Evolutionary conservation across 371 early-diverging fungal species (phyloP).

Genomic region (Circinella umbellata): DNA sequence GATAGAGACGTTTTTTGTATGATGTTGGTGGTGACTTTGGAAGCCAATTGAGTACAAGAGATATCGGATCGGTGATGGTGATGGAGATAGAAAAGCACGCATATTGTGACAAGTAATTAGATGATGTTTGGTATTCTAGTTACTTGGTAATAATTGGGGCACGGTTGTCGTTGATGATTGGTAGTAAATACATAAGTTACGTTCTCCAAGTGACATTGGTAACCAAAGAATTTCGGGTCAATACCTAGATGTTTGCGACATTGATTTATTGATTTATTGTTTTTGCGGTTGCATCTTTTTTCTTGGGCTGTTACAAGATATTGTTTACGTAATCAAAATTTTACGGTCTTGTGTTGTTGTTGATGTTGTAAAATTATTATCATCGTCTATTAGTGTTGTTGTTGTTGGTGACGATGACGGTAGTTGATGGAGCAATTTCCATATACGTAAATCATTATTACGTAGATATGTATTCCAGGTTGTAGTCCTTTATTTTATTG

Average conservation of each 20-base stretch:
- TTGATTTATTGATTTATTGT: neutral
- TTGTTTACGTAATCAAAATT: neutral
- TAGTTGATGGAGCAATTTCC: neutral
- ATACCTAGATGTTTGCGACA: neutral
- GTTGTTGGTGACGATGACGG: neutral
- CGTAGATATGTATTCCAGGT: neutral
- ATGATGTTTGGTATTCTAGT: neutral
- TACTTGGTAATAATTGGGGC: neutral
- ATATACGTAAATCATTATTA: neutral
- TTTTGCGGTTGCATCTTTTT: neutral
- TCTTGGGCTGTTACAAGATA: neutral
- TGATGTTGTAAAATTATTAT: neutral
- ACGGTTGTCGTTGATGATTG: neutral
- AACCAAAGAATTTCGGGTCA: conserved; percentile 13
- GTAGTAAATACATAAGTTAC: neutral
- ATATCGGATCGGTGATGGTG: neutral
- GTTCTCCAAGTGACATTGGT: conserved; percentile 10
- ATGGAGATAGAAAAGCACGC: neutral
- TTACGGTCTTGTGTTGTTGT: neutral
- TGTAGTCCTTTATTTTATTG: neutral
- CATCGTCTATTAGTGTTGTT: neutral
- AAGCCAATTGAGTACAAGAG: neutral
- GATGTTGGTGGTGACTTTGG: neutral
- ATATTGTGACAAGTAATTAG: neutral
- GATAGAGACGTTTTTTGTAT: neutral